Percentiles rank a stretch among this genome's conserved stretches.
phyloP scores from a whole-genome alignment of 2,329 filamentous ascomycete species.

The Penicillium brevicompactum region DNA sequence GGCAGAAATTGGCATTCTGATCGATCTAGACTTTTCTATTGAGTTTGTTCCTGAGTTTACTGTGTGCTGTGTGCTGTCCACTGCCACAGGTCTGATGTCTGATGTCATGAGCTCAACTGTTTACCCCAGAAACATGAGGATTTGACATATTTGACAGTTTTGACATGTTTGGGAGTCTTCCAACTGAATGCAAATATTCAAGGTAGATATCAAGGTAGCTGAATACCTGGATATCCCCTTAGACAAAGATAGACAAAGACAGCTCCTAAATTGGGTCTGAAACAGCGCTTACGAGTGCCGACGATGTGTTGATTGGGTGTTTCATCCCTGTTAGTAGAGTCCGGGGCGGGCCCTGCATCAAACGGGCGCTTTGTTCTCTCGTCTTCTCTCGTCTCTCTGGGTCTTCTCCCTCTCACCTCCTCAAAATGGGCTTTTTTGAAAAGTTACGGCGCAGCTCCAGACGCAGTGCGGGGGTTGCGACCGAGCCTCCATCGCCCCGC shows the following conservation, averaged over 20 bases:
- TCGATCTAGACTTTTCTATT: no score
- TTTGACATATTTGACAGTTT: no score
- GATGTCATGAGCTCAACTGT: no score
- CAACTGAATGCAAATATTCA: neutral
- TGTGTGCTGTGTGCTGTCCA: no score
- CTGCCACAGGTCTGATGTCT: no score
- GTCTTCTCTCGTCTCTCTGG: constrained; percentile 8
- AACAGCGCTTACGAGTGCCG: neutral
- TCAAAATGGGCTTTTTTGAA: constrained; percentile 34
- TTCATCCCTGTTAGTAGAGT: constrained; percentile 9
- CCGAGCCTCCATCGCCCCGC: constrained; percentile 23
- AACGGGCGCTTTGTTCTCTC: constrained; percentile 7
- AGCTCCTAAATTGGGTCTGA: neutral
- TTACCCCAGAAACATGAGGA: no score
- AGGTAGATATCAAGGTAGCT: neutral
- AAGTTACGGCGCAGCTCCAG: constrained; percentile 33
- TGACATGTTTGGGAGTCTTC: no score
- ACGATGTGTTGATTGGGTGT: constrained; percentile 2
- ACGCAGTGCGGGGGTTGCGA: constrained; percentile 30
- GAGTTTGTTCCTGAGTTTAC: no score
- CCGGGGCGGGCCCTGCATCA: constrained; percentile 12
- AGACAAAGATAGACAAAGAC: no score
- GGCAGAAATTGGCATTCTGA: no score
- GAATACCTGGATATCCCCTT: neutral
- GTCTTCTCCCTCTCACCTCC: neutral